phyloP scores from a whole-genome alignment of 2,329 filamentous ascomycete species.

The Anisogramma anomala region DNA sequence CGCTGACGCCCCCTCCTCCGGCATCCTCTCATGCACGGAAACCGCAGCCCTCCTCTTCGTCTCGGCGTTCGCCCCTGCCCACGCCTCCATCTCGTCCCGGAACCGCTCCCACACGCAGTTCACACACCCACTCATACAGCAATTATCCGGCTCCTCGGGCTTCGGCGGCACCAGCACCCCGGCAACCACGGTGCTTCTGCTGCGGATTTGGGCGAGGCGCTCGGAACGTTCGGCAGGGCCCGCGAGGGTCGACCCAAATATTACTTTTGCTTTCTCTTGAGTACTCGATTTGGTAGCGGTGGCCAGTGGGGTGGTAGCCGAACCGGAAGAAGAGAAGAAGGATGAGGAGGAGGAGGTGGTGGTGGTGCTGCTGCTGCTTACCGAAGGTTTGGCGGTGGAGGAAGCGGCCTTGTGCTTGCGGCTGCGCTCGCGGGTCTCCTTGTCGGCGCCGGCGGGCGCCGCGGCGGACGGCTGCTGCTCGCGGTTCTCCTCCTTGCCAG shows the following conservation, averaged over 20 bases:
- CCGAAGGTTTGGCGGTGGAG: conserved; percentile 10
- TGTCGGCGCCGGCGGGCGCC: conserved; percentile 7
- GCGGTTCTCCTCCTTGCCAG: conserved; percentile 20
- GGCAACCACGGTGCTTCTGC: conserved; percentile 54
- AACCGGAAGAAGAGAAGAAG: conserved; percentile 23
- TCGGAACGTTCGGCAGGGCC: conserved; percentile 60
- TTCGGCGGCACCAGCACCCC: conserved; percentile 73
- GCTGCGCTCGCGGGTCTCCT: conserved; percentile 15
- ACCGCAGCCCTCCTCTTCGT: conserved; percentile 45
- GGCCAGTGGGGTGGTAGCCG: conserved; percentile 29
- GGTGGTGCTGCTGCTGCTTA: conserved; percentile 4
- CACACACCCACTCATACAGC: conserved; percentile 97
- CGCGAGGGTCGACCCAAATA: conserved; percentile 72
- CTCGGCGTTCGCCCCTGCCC: conserved; percentile 54
- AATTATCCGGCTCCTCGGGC: conserved; percentile 89
- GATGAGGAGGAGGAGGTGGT: conserved; percentile 15
- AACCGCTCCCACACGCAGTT: conserved; percentile 95
- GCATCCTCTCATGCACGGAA: conserved; percentile 24
- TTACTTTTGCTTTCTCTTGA: conserved; percentile 48
- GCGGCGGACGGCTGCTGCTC: background rate
- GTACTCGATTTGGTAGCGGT: conserved; percentile 31
- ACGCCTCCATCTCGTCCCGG: conserved; percentile 85
- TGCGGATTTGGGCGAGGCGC: conserved; percentile 44
- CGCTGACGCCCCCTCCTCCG: background rate
- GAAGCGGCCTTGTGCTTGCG: conserved; percentile 17